Conservation (phyloP, 768 basidiomycete species). For the Amanita fuliginea region DNA sequence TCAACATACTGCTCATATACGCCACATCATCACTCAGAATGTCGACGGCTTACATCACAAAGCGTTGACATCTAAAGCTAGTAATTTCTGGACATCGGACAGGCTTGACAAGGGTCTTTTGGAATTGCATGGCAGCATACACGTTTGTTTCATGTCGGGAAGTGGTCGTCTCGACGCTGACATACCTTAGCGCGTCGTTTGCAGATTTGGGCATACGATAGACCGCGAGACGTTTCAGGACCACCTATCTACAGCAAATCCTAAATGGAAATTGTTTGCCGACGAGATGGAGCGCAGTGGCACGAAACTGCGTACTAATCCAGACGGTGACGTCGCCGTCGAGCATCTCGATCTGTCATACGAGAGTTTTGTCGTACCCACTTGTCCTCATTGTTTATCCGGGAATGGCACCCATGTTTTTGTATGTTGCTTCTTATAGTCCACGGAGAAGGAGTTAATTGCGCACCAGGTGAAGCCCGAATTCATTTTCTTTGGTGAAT, state of each 20-base stretch:
- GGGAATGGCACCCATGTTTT: constrained; percentile 49
- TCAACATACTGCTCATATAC: constrained; percentile 52
- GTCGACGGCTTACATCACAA: constrained; percentile 94
- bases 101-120: constrained; percentile 38
- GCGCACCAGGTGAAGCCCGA: constrained; percentile 62
- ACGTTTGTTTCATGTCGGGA: constrained; percentile 29
- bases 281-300: constrained; percentile 53
- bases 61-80: constrained; percentile 35
- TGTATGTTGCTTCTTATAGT: constrained; percentile 25
- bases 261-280: constrained; percentile 62
- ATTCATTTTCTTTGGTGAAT: constrained; percentile 86
- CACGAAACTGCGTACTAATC: constrained; percentile 66
- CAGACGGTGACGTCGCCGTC: constrained; percentile 87
- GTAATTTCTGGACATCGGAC: constrained; percentile 23
- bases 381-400: constrained; percentile 56
- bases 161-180: not conserved
- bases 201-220: constrained; percentile 59
- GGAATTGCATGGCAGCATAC: constrained; percentile 84
- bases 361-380: constrained; percentile 67
- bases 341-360: constrained; percentile 62
- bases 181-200: constrained; percentile 55
- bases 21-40: constrained; percentile 72
- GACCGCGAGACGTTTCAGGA: constrained; percentile 64
- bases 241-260: constrained; percentile 62
- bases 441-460: not conserved